Evolutionary conservation across 2,329 filamentous ascomycete genomes (phyloP), one percentile per base, ranked within the genome.

Genomic region (Hirsutella thompsonii): DNA sequence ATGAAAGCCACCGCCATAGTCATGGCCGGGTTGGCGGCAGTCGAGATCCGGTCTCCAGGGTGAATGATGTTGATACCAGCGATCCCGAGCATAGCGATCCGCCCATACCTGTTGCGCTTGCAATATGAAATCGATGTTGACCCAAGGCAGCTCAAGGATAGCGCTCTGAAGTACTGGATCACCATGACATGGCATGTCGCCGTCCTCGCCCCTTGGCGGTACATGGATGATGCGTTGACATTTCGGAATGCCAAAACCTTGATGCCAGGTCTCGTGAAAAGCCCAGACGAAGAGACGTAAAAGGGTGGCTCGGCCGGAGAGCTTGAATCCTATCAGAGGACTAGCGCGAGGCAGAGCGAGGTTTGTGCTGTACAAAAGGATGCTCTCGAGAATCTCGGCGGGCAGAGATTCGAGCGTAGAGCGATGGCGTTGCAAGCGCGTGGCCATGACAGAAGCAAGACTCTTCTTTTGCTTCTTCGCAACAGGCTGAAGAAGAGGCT

Each of bases 321-420:
- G 61, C 36, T 66, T 59, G 20, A 55, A 51, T 20, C 70, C 68
- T 23, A 78, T 56, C 26, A 61, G 53, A 10, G 53, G 63, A 39
- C 62, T 68, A 38, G 64, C 59, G 5, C 57, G 61, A 1, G 70
- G 62, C 1, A 78, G 58, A 39, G 66, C 60, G 37, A 70, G 45
- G 46, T 72, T 75, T 45, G 56, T 52, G 38, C 70, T 74, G 40
- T 68, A 55, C 46, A 70, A 54, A 41, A 75, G 66, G 37, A 78
- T 73, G 26, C 46, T 59, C 50, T 76, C 70, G 11, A 77, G 61
- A 20, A 77, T 58, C 52, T 77, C 74, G 6, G 65, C 51, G 0
- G 74, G 74, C 8, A 77, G 55, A 23, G 49, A 50, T 38, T 62
- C 54, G 19, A 64, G 48, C 10, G 36, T 51, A 4, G 49, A 40